phyloP scores from a whole-genome alignment of 306 rosid genomes.

The Corylus americana region DNA sequence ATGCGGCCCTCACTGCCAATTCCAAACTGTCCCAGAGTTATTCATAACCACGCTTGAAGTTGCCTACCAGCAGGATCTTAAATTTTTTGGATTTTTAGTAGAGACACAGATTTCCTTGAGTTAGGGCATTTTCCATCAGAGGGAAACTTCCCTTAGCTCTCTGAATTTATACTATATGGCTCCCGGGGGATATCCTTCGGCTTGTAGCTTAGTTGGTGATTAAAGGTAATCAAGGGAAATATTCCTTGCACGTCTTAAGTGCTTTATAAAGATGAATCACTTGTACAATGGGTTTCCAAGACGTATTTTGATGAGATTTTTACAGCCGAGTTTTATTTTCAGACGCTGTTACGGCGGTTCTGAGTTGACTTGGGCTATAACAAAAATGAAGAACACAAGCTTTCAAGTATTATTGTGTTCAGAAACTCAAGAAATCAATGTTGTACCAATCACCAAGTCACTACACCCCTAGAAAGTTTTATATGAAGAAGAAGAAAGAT shows the following conservation, averaged over 20 bases:
- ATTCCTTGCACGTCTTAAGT: not conserved
- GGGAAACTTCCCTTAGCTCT: conserved; percentile 12
- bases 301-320: not conserved
- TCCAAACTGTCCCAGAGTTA: not conserved
- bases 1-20: not conserved
- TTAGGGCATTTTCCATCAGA: not conserved
- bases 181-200: not conserved
- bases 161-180: not conserved
- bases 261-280: not conserved
- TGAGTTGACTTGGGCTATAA: not conserved
- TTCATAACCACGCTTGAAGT: not conserved
- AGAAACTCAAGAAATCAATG: not conserved
- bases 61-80: not conserved
- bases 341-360: not conserved
- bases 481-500: not conserved
- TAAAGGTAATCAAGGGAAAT: not conserved
- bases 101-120: not conserved
- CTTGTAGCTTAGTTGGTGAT: not conserved
- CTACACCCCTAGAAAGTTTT: not conserved
- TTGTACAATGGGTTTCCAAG: not conserved
- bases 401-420: not conserved
- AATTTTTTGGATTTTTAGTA: not conserved
- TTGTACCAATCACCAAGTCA: not conserved
- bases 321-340: not conserved
- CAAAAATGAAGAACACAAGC: not conserved